Percentiles rank a stretch among this genome's conserved stretches.
phyloP scores from a whole-genome alignment of 1,284 basidiomycete genomes.

The Sporisorium iseilematis-ciliati region DNA sequence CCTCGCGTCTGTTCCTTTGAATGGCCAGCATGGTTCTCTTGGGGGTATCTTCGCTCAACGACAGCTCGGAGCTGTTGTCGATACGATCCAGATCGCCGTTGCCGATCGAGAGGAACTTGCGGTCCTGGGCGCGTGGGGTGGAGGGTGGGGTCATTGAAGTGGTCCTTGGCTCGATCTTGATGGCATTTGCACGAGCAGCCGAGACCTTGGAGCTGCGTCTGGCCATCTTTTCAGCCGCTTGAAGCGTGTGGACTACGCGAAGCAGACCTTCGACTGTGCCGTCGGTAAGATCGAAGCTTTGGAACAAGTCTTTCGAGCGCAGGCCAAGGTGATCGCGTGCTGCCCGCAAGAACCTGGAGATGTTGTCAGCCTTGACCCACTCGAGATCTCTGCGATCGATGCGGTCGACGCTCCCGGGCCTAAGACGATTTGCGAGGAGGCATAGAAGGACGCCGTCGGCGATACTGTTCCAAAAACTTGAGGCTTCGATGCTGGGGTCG shows the following conservation, averaged over 20 bases:
- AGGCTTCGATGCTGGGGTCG: slow-evolving; percentile 33
- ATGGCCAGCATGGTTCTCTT: slow-evolving; percentile 27
- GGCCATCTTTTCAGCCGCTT: slow-evolving; percentile 33
- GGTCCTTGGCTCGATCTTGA: slow-evolving; percentile 43
- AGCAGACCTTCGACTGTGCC: slow-evolving; percentile 54
- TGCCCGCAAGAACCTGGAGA: slow-evolving; percentile 56
- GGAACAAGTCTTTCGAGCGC: slow-evolving; percentile 57
- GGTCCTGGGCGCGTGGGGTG: slow-evolving; percentile 38
- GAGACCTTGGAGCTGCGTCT: slow-evolving; percentile 34
- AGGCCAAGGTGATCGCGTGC: slow-evolving; percentile 58
- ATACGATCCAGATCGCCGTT: slow-evolving; percentile 39
- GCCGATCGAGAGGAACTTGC: slow-evolving; percentile 28
- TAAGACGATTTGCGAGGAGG: slow-evolving; percentile 50
- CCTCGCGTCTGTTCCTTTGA: slow-evolving; percentile 47
- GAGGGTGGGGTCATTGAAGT: slow-evolving; percentile 51
- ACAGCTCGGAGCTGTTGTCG: slow-evolving; percentile 34
- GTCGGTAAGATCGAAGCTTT: slow-evolving; percentile 56
- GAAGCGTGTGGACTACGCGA: slow-evolving; percentile 56
- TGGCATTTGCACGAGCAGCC: slow-evolving; percentile 18
- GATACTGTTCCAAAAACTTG: slow-evolving; percentile 54
- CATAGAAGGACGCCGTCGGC: slow-evolving; percentile 61
- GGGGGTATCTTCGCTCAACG: slow-evolving; percentile 33
- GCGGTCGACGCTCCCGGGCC: slow-evolving; percentile 39
- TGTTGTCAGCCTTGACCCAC: slow-evolving; percentile 58
- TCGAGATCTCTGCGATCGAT: slow-evolving; percentile 57